Percentiles rank a stretch among this genome's conserved stretches.
Conservation (phyloP, 164 flowering plant genomes). For the Cinnamomum micranthum region DNA sequence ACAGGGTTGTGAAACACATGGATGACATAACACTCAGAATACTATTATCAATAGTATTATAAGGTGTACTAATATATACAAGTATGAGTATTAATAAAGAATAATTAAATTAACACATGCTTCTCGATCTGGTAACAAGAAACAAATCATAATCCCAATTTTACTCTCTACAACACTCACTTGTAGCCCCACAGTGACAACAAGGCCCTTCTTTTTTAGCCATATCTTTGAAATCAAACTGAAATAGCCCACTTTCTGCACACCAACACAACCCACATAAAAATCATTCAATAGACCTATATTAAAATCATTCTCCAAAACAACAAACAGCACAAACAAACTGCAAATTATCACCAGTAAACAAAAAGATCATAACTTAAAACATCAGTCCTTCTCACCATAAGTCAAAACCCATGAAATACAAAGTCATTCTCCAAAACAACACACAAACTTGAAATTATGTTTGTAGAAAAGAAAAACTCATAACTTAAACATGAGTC, state of each 20-base stretch:
- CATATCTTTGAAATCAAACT: background rate
- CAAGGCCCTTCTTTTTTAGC: slow-evolving; percentile 1
- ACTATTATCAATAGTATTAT: no score
- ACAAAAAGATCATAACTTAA: no score
- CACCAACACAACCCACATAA: background rate
- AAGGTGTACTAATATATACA: no score
- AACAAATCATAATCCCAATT: no score
- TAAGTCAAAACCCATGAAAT: background rate
- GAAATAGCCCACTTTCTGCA: background rate
- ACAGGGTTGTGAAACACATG: background rate
- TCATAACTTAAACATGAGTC: background rate
- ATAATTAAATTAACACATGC: no score
- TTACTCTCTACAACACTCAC: background rate
- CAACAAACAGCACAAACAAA: no score
- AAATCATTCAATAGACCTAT: no score
- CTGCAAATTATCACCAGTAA: no score
- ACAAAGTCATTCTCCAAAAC: background rate
- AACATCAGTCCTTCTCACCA: no score
- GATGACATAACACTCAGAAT: background rate
- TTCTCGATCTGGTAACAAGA: no score
- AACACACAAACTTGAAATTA: background rate
- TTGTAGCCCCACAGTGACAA: slow-evolving; percentile 2
- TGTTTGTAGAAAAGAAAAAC: background rate
- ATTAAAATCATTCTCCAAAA: no score
- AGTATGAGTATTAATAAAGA: no score